A percentile compares a stretch with the other conserved stretches of the same genome.
These are phyloP conservation scores for Boletus eberwhitei DNA, from an alignment of 768 basidiomycete genomes.

Conservation along the genomic window DNA sequence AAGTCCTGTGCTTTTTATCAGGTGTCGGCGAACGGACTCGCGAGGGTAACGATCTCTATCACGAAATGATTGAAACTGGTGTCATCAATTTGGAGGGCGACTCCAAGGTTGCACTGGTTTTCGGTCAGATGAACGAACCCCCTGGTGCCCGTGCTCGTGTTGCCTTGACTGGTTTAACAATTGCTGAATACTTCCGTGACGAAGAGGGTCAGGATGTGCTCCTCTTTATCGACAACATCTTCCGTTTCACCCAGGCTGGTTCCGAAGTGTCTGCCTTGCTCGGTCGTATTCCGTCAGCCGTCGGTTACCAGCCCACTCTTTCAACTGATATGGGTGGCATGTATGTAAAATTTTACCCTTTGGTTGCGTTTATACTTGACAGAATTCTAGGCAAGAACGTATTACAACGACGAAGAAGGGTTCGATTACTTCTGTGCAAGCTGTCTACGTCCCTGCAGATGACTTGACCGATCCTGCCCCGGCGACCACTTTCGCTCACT, in stretches of 20 bases:
- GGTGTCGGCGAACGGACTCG: slow-evolving; percentile 99
- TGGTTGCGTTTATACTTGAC: slow-evolving; percentile 4
- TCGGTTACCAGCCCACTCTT: slow-evolving; percentile 99
- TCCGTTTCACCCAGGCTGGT: slow-evolving; percentile 99
- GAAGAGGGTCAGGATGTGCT: slow-evolving; percentile 99
- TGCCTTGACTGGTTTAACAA: slow-evolving; percentile 97
- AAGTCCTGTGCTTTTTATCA: slow-evolving; percentile 26
- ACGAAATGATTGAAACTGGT: slow-evolving; percentile 99
- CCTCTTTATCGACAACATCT: slow-evolving; percentile 99
- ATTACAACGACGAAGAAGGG: slow-evolving; percentile 99
- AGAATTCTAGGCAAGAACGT: slow-evolving; percentile 82
- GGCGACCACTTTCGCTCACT: slow-evolving; percentile 99
- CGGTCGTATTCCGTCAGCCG: slow-evolving; percentile 99
- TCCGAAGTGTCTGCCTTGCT: slow-evolving; percentile 99
- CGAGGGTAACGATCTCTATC: slow-evolving; percentile 99
- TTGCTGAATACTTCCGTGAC: slow-evolving; percentile 99
- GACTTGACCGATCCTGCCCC: slow-evolving; percentile 99
- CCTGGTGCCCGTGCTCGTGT: slow-evolving; percentile 99
- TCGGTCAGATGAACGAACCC: slow-evolving; percentile 99
- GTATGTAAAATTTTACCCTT: slow-evolving; percentile 44
- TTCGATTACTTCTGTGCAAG: slow-evolving; percentile 99
- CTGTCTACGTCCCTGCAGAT: slow-evolving; percentile 99
- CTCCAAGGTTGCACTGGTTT: slow-evolving; percentile 99
- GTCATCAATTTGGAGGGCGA: slow-evolving; percentile 99
- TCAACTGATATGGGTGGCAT: slow-evolving; percentile 99